These are phyloP conservation scores for Bipolaris bicolor DNA, from an alignment of 2,329 filamentous ascomycete genomes.

Conservation along the genomic window DNA sequence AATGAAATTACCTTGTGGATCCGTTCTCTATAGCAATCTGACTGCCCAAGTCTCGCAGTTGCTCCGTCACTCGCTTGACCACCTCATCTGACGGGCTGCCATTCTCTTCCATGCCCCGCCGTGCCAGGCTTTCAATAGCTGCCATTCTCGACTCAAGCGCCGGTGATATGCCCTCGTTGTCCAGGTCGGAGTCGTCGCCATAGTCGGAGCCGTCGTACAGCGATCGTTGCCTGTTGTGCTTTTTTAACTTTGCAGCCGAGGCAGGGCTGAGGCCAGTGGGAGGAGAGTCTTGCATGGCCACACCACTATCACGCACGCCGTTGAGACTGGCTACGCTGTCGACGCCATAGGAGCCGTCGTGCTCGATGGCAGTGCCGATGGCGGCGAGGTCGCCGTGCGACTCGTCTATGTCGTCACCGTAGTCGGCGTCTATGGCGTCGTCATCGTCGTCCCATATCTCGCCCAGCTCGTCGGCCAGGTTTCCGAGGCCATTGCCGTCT, in stretches of 20 bases:
- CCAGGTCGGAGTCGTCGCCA: conserved; percentile 73
- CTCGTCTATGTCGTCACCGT: conserved; percentile 42
- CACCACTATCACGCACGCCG: conserved; percentile 54
- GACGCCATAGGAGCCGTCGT: conserved; percentile 40
- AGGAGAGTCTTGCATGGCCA: conserved; percentile 52
- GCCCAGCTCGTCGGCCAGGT: conserved; percentile 80
- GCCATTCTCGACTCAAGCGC: conserved; percentile 73
- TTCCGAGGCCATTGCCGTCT: conserved; percentile 68
- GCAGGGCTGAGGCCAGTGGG: conserved; percentile 48
- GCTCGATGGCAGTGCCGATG: conserved; percentile 44
- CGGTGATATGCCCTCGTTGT: conserved; percentile 69
- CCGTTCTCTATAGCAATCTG: conserved; percentile 75
- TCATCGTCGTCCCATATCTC: conserved; percentile 73
- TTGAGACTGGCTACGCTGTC: conserved; percentile 31
- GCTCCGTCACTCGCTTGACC: conserved; percentile 70
- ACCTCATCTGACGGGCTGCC: conserved; percentile 70
- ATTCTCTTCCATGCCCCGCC: conserved; percentile 67
- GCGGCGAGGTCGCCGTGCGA: conserved; percentile 29
- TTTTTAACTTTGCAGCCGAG: conserved; percentile 37
- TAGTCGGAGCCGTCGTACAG: conserved; percentile 77
- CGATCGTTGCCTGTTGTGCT: conserved; percentile 54
- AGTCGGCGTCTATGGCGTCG: conserved; percentile 57
- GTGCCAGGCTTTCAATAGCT: conserved; percentile 71
- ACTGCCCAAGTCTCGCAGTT: conserved; percentile 73
- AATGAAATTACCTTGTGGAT: conserved; percentile 65